Base-by-base conservation (phyloP, 345 rosid species). In the Aquilaria sinensis region DNA sequence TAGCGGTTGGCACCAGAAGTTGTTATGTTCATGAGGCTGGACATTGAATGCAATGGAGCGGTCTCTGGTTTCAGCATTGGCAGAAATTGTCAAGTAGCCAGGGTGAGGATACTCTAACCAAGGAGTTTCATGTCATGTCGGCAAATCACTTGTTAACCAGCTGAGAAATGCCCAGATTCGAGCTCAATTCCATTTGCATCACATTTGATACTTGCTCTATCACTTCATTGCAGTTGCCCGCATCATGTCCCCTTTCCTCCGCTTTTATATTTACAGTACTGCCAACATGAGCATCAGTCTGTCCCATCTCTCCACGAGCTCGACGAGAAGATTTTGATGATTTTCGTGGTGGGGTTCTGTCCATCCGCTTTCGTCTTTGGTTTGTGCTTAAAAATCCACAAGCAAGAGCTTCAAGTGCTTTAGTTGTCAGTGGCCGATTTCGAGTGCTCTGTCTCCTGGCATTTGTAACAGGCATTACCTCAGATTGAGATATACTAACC, bases 361-460 rank as follows among this genome's bases (percentile, higher is more conserved):
- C 71, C 66, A 63, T 61, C 31, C 53, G 61, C 65, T 68, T 77
- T 37, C 81, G 68, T 74, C 74, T 83, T 67, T 70, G 70, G 53
- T 66, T 73, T 14, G 75, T 47, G 58, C 53, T 72, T 46, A 79
- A 56, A 58, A 75, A 74, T 45, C 82, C 89, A 41, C 57, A 67
- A 41, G 83, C 86, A 57, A 77, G 63, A 51, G 89, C 89, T 73
- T 84, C 89, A 60, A 84, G 75, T 12, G 89, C 89, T 76, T 81
- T 84, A 2, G 81, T 62, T 34, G 86, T 81, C 57, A 58, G 72
- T 13, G 82, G 84, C 13, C 86, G 64, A 68, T 69, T 84, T 70
- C 89, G 71, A 12, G 77, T 81, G 69, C 89, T 75, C 23, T 81
- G 85, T 68, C 89, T 75, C 55, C 84, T 70, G 34, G 67, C 49